phyloP scores from a whole-genome alignment of 2,329 filamentous ascomycete species.

The Curvularia hawaiiensis region DNA sequence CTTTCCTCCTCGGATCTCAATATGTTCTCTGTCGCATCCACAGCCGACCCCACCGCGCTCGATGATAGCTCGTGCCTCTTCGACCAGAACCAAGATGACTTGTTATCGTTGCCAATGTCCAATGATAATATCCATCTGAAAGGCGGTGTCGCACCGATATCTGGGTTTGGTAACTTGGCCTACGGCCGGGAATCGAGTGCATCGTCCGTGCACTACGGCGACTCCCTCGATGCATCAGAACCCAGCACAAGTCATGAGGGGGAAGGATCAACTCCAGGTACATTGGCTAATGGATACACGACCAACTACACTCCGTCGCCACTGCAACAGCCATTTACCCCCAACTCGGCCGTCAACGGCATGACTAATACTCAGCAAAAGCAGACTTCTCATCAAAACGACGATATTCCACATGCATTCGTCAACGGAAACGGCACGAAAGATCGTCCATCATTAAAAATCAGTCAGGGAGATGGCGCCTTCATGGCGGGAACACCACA shows the following conservation, averaged over 20 bases:
- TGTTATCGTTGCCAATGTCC: slow-evolving; percentile 41
- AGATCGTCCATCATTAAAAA: slow-evolving; percentile 17
- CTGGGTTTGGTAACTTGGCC: slow-evolving; percentile 44
- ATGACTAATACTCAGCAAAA: slow-evolving; percentile 16
- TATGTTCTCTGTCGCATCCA: slow-evolving; percentile 45
- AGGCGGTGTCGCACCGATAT: slow-evolving; percentile 35
- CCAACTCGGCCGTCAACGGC: slow-evolving; percentile 27
- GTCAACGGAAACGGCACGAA: slow-evolving; percentile 19
- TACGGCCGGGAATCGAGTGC: slow-evolving; percentile 47
- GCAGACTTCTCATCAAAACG: slow-evolving; percentile 19
- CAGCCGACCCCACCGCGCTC: slow-evolving; percentile 40
- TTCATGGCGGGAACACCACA: slow-evolving; percentile 32
- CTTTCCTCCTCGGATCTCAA: slow-evolving; percentile 24
- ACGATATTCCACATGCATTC: slow-evolving; percentile 13
- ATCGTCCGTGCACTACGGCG: slow-evolving; percentile 48
- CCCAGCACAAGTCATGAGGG: slow-evolving; percentile 40
- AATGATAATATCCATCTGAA: slow-evolving; percentile 44
- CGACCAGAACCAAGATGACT: slow-evolving; percentile 36
- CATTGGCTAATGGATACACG: slow-evolving; percentile 35
- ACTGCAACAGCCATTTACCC: slow-evolving; percentile 34
- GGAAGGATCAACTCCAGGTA: slow-evolving; percentile 39
- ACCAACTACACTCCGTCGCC: slow-evolving; percentile 37
- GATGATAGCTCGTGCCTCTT: slow-evolving; percentile 45
- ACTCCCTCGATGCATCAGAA: slow-evolving; percentile 46
- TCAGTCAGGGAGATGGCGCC: slow-evolving; percentile 17